Evolutionary conservation across 257 asterid species (phyloP).

Genomic region (Solanum pennellii): DNA sequence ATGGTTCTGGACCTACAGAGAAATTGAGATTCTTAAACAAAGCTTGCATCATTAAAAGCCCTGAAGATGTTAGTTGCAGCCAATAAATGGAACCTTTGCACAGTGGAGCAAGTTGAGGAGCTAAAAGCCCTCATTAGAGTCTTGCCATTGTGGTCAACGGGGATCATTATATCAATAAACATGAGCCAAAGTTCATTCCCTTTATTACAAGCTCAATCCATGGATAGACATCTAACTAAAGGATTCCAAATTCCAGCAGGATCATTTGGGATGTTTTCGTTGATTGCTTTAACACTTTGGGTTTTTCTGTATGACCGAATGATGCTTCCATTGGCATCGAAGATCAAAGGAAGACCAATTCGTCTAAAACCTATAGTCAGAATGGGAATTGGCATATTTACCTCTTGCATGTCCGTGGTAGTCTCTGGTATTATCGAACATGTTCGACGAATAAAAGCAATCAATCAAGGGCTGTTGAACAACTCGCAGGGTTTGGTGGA

Average conservation of each 20-base stretch:
- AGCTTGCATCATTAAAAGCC: constrained; percentile 13
- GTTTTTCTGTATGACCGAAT: constrained; percentile 35
- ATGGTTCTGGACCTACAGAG: constrained; percentile 25
- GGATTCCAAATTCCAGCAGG: not conserved
- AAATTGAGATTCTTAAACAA: constrained; percentile 32
- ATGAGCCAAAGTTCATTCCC: constrained; percentile 1
- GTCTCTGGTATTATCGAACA: constrained; percentile 43
- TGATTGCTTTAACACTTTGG: constrained; percentile 34
- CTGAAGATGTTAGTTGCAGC: constrained; percentile 6
- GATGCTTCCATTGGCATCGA: constrained; percentile 40
- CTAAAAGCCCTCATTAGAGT: constrained; percentile 19
- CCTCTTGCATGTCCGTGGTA: constrained; percentile 37
- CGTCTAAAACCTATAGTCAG: constrained; percentile 26
- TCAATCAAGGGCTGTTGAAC: constrained; percentile 26
- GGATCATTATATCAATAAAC: not conserved
- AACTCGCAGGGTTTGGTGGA: constrained; percentile 21
- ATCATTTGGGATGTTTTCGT: not conserved
- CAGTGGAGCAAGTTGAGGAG: constrained; percentile 24
- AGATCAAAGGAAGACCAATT: constrained; percentile 25
- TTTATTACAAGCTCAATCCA: not conserved
- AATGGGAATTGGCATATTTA: constrained; percentile 50
- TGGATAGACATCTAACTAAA: not conserved
- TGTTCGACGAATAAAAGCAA: constrained; percentile 27
- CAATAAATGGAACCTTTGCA: constrained; percentile 21
- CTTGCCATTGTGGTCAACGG: constrained; percentile 19